These are phyloP conservation scores for Coniella vitis DNA, from an alignment of 2,329 filamentous ascomycete species.

Conservation along the genomic window DNA sequence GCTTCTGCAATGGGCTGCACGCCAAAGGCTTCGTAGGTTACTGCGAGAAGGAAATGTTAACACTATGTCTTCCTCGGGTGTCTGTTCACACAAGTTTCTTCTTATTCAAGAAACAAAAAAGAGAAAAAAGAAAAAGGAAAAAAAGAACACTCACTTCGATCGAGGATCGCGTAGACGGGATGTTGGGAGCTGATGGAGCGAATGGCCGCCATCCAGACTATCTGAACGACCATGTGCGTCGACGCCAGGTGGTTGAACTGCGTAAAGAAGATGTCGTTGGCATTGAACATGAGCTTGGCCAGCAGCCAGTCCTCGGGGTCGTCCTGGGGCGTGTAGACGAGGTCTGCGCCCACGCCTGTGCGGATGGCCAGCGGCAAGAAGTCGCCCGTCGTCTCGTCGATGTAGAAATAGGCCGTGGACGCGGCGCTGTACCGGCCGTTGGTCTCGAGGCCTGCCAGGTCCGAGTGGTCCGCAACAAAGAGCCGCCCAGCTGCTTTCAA, in stretches of 20 bases:
- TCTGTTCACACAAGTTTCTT: no score
- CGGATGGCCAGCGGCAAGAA: constrained; percentile 43
- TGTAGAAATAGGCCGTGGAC: constrained; percentile 41
- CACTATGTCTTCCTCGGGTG: no score
- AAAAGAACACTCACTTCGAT: constrained; percentile 22
- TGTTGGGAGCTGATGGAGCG: constrained; percentile 39
- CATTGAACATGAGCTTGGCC: constrained; percentile 43
- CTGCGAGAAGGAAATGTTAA: no score
- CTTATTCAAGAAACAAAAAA: no score
- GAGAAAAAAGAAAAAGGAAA: constrained; percentile 1
- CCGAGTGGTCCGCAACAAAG: constrained; percentile 36
- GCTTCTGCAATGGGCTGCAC: constrained; percentile 23
- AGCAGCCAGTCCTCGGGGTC: constrained; percentile 39
- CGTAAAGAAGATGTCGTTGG: constrained; percentile 39
- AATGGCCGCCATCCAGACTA: constrained; percentile 36
- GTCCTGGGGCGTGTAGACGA: constrained; percentile 42
- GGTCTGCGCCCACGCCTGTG: constrained; percentile 33
- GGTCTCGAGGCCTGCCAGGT: constrained; percentile 25
- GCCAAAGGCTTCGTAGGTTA: constrained; percentile 26
- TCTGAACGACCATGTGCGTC: constrained; percentile 37
- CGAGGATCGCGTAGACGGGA: constrained; percentile 33
- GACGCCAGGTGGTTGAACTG: constrained; percentile 37
- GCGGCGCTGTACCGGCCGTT: constrained; percentile 31
- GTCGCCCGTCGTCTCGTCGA: constrained; percentile 30
- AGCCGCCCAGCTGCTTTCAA: constrained; percentile 32